Conservation (phyloP, 805 yeast species). For the Yarrowia sp. region DNA sequence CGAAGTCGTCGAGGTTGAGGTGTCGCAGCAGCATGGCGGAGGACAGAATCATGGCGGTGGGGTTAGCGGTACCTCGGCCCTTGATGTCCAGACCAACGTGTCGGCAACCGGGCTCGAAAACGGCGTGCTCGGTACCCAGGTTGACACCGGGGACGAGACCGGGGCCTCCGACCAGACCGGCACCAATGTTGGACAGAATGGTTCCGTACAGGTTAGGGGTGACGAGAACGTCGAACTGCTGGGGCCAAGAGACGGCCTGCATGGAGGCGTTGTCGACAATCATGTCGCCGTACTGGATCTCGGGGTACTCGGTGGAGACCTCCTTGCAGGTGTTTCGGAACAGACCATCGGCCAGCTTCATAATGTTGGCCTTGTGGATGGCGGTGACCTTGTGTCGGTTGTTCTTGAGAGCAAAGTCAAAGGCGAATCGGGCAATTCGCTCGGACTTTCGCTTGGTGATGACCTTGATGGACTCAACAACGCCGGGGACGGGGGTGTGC, state of each 20-base stretch:
- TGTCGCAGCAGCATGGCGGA: constrained; percentile 92
- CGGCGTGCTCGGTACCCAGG: constrained; percentile 96
- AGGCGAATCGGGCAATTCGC: constrained; percentile 96
- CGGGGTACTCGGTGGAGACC: constrained; percentile 81
- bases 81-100: constrained; percentile 96
- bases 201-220: constrained; percentile 98
- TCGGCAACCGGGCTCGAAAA: constrained; percentile 99
- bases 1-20: constrained; percentile 79
- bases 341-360: constrained; percentile 98
- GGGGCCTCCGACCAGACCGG: constrained; percentile 96
- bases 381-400: constrained; percentile 92
- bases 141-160: constrained; percentile 98
- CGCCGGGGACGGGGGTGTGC: constrained; percentile 96
- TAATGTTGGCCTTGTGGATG: constrained; percentile 97
- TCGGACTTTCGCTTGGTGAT: constrained; percentile 93
- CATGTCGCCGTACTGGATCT: constrained; percentile 80
- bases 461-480: constrained; percentile 93
- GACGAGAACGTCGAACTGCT: constrained; percentile 96
- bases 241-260: constrained; percentile 98
- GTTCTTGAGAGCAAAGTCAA: constrained; percentile 90
- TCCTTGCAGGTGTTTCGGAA: constrained; percentile 91
- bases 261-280: constrained; percentile 98
- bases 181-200: constrained; percentile 95
- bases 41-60: constrained; percentile 94
- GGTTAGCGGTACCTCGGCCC: constrained; percentile 95